Evolutionary conservation across 768 basidiomycete species (phyloP), one percentile per base, ranked within the genome.

Genomic region (Xanthoconium purpureum): DNA sequence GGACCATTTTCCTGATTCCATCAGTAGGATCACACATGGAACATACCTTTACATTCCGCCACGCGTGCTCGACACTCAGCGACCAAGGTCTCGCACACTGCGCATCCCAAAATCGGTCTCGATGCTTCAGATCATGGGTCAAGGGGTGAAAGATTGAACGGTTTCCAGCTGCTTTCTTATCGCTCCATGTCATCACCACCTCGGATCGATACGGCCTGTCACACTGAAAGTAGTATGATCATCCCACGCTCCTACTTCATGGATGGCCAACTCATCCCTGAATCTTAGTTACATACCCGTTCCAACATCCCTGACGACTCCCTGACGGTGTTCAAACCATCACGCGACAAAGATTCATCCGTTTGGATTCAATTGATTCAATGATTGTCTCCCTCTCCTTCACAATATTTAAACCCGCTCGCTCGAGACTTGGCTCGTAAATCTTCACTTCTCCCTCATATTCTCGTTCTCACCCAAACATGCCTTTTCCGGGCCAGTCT

Each of bases 191-290:
- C 36, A 9, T 24, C 29, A 39, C 20, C 33, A 57, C 15, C 43
- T 63, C 66, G 67, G 67, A 67, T 67, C 67, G 66, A 67, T 69
- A 51, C 66, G 64, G 64, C 14, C 17, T 12, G 6, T 40, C 40
- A 6, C 32, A 6, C 59, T 10, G 1, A 3, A 54, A 20, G 47
- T 47, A 49, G 37, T 2, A 52, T 28, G 0, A 15, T 35, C 18
- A 2, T 58, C 56, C n/a, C 63, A 65, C 47, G 3, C 9, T 44
- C 6, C 8, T 9, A 8, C 9, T 6, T 14, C 14, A 18, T 43
- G 20, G 18, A 11, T 20, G 12, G 40, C 18, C 11, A 12, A 18
- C 7, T 20, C 39, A 46, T 33, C 18, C 46, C 30, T 35, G 32
- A 33, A 35, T 33, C 7, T n/a, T 8, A 24, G 20, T 14, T 7